Base-by-base conservation (phyloP, 345 rosid genomes). In the Eucalyptus melliodora region DNA sequence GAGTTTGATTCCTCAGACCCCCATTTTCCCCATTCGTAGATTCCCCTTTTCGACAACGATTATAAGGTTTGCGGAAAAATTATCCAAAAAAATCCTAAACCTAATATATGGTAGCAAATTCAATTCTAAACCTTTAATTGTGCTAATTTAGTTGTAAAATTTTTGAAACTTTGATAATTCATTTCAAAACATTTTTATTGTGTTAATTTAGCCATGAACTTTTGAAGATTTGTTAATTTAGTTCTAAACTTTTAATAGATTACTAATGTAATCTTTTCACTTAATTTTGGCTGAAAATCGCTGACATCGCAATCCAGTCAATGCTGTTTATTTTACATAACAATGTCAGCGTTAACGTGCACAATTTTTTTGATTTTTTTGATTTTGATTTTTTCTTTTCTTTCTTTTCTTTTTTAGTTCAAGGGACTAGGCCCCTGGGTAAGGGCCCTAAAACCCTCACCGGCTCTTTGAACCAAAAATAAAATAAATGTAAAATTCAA, bases 261-360 rank as follows among this genome's bases (percentile, higher is more conserved):
- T 56, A 56, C 1, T 24, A 56, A 23, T 56, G 1, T 56, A 2
- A 9, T 56, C 0, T 23, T 56, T 56, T 23, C 60, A 56, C 27
- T 56, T 56, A 56, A 23, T 56, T 56, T 56, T 23, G 12, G 3
- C 8, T 23, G 3, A 24, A 56, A 56, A 56, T 56, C 1, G 6
- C 1, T 23, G 6, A 23, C 10, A 56, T 0, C 1, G 0, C 4
- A 56, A 24, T 56, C 6, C 6, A 24, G 1, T 56, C 12, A 56
- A 56, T 0, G 1, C 1, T 24, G 3, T 1, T 1, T 6, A 23
- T 23, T 23, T 23, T 55, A 55, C 11, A 23, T 7, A 3, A 50
- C 1, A 50, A 50, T 0, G 55, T 51, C 8, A 21, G 4, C 9
- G 3, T 55, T 19, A 1, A 53, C 5, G 0, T 55, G 60, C 11